Conservation (phyloP, 495 filamentous ascomycete genomes). For the Tuber indicum region DNA sequence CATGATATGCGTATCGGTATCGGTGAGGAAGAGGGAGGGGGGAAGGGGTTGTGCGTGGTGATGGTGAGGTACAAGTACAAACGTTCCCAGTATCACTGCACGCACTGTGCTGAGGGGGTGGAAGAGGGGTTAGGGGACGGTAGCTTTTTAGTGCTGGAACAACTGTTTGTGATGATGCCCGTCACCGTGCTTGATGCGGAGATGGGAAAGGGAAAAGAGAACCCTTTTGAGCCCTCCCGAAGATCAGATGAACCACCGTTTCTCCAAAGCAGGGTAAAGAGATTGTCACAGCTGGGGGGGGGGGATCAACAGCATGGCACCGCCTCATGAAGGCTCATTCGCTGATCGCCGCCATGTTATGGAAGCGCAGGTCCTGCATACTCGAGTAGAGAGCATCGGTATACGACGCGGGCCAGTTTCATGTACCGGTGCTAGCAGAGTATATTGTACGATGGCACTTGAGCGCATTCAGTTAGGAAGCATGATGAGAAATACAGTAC, state of each 20-base stretch:
- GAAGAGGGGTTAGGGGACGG: background rate
- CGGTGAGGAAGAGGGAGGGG: background rate
- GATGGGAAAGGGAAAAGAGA: background rate
- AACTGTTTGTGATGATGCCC: background rate
- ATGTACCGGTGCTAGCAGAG: constrained; percentile 1
- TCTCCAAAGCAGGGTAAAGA: constrained; percentile 17
- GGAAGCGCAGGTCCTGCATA: constrained; percentile 32
- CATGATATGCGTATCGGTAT: constrained; percentile 5
- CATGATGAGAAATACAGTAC: background rate
- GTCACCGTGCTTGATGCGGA: background rate
- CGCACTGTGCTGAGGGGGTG: background rate
- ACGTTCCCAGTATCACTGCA: background rate
- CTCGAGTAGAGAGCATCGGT: constrained; percentile 5
- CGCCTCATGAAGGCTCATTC: constrained; percentile 15
- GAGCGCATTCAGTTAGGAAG: background rate
- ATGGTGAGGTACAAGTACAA: background rate
- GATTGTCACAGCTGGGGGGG: constrained; percentile 19
- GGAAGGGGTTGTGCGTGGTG: background rate
- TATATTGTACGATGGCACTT: constrained; percentile 16
- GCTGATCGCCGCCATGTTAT: constrained; percentile 33
- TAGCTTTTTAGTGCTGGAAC: background rate
- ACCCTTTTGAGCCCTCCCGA: constrained; percentile 29
- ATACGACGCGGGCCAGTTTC: constrained; percentile 28
- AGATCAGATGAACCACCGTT: constrained; percentile 38
- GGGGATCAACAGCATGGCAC: constrained; percentile 18